Percentiles rank a stretch among this genome's conserved stretches.
These are phyloP conservation scores for Metarhizium anisopliae DNA, from an alignment of 2,329 filamentous ascomycete species.

Conservation along the genomic window DNA sequence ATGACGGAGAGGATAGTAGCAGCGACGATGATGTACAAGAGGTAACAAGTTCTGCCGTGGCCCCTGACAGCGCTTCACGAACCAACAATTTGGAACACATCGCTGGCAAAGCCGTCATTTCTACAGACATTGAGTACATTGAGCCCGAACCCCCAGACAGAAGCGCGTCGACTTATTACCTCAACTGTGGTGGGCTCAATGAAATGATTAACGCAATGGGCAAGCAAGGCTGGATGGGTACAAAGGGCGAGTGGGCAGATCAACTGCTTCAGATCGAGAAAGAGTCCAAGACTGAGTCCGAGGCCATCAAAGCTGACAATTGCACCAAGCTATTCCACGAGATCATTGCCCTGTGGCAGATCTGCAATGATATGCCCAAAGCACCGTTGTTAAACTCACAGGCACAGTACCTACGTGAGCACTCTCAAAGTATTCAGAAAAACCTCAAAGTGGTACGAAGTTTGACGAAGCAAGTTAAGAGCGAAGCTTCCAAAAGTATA, in stretches of 20 bases:
- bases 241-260: slow-evolving; percentile 1
- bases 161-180: neutral
- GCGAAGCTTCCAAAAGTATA: neutral
- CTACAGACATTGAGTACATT: slow-evolving; percentile 2
- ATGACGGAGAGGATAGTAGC: neutral
- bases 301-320: neutral
- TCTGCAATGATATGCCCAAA: slow-evolving; percentile 1
- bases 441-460: neutral
- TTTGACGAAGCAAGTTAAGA: neutral
- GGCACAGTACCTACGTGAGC: neutral
- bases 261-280: neutral
- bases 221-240: slow-evolving; percentile 1
- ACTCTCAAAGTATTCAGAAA: neutral
- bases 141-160: slow-evolving; percentile 2
- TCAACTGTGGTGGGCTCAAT: slow-evolving; percentile 1
- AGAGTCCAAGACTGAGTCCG: neutral
- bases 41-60: neutral
- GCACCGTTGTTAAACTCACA: neutral
- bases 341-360: neutral
- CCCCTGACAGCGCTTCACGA: neutral
- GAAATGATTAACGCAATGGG: neutral
- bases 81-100: neutral
- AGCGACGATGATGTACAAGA: neutral
- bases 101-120: neutral
- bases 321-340: neutral